These are phyloP conservation scores for Syncephalastrum monosporum DNA, from an alignment of 371 early-diverging fungal genomes.

Conservation along the genomic window DNA sequence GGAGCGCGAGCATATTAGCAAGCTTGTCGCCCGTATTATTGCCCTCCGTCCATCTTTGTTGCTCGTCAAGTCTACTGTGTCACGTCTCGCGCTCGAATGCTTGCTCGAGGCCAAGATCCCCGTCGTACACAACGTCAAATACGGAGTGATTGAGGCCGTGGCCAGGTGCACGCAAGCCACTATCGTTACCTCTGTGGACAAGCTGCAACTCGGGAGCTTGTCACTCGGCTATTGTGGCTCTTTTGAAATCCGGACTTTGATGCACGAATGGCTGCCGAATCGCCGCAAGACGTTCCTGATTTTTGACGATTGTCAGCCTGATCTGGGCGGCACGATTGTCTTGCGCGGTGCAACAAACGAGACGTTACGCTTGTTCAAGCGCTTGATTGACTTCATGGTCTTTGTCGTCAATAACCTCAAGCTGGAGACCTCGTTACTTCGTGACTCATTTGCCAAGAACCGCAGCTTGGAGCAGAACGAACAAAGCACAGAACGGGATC, in stretches of 20 bases:
- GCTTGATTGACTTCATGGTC: slow-evolving; percentile 78
- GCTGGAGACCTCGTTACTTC: slow-evolving; percentile 80
- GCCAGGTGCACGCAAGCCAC: slow-evolving; percentile 87
- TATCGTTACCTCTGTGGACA: slow-evolving; percentile 82
- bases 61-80: slow-evolving; percentile 80
- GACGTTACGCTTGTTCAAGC: slow-evolving; percentile 71
- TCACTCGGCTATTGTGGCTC: slow-evolving; percentile 80
- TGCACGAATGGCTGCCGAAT: slow-evolving; percentile 77
- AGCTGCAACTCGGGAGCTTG: slow-evolving; percentile 65
- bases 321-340: slow-evolving; percentile 86
- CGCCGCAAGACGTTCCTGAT: slow-evolving; percentile 82
- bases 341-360: slow-evolving; percentile 77
- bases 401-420: slow-evolving; percentile 83
- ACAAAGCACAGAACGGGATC: slow-evolving; percentile 2
- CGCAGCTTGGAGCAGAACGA: slow-evolving; percentile 23
- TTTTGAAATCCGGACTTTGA: slow-evolving; percentile 78
- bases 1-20: slow-evolving; percentile 81
- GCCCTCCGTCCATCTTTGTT: slow-evolving; percentile 80
- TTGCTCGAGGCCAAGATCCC: slow-evolving; percentile 76
- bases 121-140: slow-evolving; percentile 86
- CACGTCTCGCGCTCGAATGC: slow-evolving; percentile 83
- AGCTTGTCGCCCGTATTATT: slow-evolving; percentile 77
- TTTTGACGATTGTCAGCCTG: slow-evolving; percentile 83
- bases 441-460: slow-evolving; percentile 49
- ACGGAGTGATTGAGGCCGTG: slow-evolving; percentile 77